These are phyloP conservation scores for Lunularia cruciata DNA, from an alignment of 225 moss, liverwort and hornwort species.

Conservation along the genomic window DNA sequence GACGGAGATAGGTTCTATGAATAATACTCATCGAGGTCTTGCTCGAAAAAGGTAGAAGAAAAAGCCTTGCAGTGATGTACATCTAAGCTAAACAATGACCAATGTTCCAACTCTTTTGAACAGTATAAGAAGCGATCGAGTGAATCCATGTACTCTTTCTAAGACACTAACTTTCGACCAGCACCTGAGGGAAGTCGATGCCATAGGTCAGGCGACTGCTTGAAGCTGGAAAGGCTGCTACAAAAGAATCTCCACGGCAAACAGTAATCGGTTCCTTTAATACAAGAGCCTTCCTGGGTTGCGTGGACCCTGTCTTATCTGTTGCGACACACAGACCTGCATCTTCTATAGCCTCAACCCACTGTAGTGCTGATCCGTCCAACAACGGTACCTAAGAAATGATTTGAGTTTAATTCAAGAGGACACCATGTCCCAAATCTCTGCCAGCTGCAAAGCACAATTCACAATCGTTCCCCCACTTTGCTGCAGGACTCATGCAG, in stretches of 20 bases:
- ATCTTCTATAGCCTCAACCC: constrained; percentile 84
- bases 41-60: too few relatives aligned
- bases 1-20: too few relatives aligned
- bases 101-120: too few relatives aligned
- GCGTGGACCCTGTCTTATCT: constrained; percentile 37
- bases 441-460: too few relatives aligned
- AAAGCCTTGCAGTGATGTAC: too few relatives aligned
- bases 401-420: background rate
- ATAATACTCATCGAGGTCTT: too few relatives aligned
- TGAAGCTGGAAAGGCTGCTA: constrained; percentile 88
- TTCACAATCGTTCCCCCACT: too few relatives aligned
- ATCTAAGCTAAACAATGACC: too few relatives aligned
- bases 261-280: constrained; percentile 66
- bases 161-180: too few relatives aligned
- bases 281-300: constrained; percentile 51
- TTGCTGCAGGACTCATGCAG: too few relatives aligned
- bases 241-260: constrained; percentile 74
- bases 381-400: constrained; percentile 65
- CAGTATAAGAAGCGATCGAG: too few relatives aligned
- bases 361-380: constrained; percentile 89
- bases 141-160: too few relatives aligned
- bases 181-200: constrained; percentile 89
- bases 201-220: constrained; percentile 76
- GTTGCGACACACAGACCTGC: constrained; percentile 62
- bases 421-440: background rate